Percentiles rank a stretch among this genome's conserved stretches.
Evolutionary conservation across 441 rosid genomes (phyloP).

Genomic region (Syzygium syzygioides): DNA sequence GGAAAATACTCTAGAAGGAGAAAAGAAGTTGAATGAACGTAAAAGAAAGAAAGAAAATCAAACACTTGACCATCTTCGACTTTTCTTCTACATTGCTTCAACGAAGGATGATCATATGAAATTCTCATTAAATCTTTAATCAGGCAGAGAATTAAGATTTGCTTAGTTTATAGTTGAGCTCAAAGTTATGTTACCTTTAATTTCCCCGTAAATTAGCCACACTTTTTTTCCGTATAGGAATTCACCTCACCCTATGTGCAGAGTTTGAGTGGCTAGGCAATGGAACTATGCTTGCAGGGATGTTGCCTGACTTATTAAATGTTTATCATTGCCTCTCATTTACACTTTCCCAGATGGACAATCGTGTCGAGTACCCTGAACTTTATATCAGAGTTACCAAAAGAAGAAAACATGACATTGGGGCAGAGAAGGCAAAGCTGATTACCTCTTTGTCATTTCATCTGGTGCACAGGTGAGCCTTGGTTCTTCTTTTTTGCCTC

Average conservation of each 20-base stretch:
- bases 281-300: not conserved
- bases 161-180: not conserved
- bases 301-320: not conserved
- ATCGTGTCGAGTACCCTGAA: conserved; percentile 24
- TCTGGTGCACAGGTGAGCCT: conserved; percentile 47
- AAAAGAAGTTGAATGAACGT: not conserved
- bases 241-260: not conserved
- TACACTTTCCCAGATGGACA: conserved; percentile 36
- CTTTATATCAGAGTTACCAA: conserved; percentile 55
- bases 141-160: not conserved
- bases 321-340: not conserved
- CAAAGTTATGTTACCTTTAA: not conserved
- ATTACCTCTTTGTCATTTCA: conserved; percentile 52
- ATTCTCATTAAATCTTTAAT: not conserved
- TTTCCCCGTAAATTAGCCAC: not conserved
- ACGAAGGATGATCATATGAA: not conserved
- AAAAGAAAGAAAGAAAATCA: not conserved
- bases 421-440: conserved; percentile 44
- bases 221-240: not conserved
- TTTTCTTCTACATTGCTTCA: not conserved
- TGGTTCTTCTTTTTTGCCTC: not conserved
- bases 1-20: not conserved
- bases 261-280: not conserved
- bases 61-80: not conserved
- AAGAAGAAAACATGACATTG: conserved; percentile 47